Conservation (phyloP, 495 filamentous ascomycete species). For the Parachaetomium inaequale region DNA sequence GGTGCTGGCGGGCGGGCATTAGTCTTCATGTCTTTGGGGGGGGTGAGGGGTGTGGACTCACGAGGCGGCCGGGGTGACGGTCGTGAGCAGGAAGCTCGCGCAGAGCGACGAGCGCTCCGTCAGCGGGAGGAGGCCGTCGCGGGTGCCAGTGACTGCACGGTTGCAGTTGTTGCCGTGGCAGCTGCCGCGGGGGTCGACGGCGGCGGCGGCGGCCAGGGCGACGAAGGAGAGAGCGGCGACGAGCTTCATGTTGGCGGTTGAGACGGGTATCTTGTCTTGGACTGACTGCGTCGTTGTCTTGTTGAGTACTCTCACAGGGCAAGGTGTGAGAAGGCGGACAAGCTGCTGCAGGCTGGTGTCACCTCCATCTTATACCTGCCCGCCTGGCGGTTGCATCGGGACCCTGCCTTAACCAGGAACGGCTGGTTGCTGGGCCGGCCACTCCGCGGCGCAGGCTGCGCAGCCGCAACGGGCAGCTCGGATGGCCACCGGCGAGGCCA, state of each 20-base stretch:
- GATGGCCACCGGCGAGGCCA: slow-evolving; percentile 2
- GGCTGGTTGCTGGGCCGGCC: slow-evolving; percentile 2
- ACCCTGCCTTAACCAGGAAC: neutral
- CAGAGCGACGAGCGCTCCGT: slow-evolving; percentile 30
- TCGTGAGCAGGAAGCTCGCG: slow-evolving; percentile 33
- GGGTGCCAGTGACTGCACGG: slow-evolving; percentile 34
- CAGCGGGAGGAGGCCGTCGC: slow-evolving; percentile 26
- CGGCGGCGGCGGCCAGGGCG: slow-evolving; percentile 25
- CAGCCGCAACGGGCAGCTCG: slow-evolving; percentile 14
- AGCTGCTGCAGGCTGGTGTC: neutral
- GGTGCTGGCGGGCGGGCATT: slow-evolving; percentile 18
- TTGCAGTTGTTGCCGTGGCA: slow-evolving; percentile 39
- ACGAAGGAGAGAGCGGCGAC: slow-evolving; percentile 28
- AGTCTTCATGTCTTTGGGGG: neutral
- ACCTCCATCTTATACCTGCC: neutral
- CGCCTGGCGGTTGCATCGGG: neutral
- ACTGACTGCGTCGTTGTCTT: neutral
- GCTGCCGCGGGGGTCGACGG: slow-evolving; percentile 18
- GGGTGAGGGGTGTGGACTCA: slow-evolving; percentile 13
- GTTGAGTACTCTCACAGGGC: neutral
- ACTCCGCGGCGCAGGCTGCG: neutral
- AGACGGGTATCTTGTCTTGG: neutral
- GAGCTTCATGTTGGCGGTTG: slow-evolving; percentile 32
- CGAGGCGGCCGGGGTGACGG: slow-evolving; percentile 32
- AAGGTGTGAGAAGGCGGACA: neutral